Evolutionary conservation across 2,329 filamentous ascomycete species (phyloP).

Genomic region (Calonectria ilicicola): DNA sequence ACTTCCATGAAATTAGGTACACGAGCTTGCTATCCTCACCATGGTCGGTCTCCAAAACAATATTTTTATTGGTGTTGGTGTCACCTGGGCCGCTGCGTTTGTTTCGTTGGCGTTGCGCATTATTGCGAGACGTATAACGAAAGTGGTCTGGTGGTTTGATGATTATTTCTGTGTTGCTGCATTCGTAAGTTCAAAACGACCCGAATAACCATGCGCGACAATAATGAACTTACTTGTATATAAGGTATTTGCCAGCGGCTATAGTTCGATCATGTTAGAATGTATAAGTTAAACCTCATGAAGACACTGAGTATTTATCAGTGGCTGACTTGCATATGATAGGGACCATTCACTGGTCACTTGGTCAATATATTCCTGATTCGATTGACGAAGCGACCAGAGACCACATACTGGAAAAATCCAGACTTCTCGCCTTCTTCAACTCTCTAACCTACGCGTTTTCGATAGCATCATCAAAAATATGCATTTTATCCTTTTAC

Average conservation of each 20-base stretch:
- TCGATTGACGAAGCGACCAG: constrained; percentile 16
- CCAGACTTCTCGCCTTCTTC: constrained; percentile 31
- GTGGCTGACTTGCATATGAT: constrained; percentile 8
- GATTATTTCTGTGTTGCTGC: constrained; percentile 38
- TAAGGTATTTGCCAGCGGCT: constrained; percentile 32
- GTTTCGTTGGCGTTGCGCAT: constrained; percentile 34
- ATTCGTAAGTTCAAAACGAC: constrained; percentile 32
- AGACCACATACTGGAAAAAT: constrained; percentile 29
- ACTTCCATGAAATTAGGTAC: not conserved
- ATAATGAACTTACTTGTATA: constrained; percentile 18
- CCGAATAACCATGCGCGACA: accelerated
- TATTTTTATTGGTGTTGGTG: constrained; percentile 26
- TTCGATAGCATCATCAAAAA: constrained; percentile 44
- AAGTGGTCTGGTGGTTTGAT: constrained; percentile 40
- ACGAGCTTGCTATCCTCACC: not conserved
- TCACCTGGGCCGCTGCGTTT: constrained; percentile 39
- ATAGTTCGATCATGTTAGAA: constrained; percentile 29
- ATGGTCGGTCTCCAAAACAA: constrained; percentile 35
- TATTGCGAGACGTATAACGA: constrained; percentile 37
- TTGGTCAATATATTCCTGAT: constrained; percentile 31
- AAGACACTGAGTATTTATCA: accelerated
- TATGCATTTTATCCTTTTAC: constrained; percentile 46
- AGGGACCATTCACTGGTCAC: constrained; percentile 34
- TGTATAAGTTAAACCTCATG: constrained; percentile 16
- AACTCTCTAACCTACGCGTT: constrained; percentile 38